Conservation (phyloP, 228 moss, liverwort and hornwort species). For the Sphagnum fallax region DNA sequence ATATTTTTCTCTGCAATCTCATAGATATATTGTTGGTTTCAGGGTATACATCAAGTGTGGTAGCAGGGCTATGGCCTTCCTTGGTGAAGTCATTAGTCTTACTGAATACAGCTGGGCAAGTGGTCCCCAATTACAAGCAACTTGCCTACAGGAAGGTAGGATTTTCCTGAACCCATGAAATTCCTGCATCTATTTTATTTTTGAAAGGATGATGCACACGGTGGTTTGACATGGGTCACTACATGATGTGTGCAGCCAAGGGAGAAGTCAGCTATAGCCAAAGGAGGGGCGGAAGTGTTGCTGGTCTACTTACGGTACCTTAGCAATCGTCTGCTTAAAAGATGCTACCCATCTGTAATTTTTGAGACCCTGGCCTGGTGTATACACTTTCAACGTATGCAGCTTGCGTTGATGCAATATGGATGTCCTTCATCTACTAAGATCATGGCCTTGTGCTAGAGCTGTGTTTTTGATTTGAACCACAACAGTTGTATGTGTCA, state of each 20-base stretch:
- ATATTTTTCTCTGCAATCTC: too few relatives aligned
- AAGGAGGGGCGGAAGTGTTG: slow-evolving; percentile 56
- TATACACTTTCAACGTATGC: too few relatives aligned
- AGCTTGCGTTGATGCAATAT: slow-evolving; percentile 16
- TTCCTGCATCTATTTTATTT: not conserved
- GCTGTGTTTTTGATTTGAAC: too few relatives aligned
- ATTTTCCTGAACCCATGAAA: not conserved
- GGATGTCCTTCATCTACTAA: not conserved
- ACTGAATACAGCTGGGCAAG: slow-evolving; percentile 86
- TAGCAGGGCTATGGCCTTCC: slow-evolving; percentile 88
- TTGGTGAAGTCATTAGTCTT: slow-evolving; percentile 80
- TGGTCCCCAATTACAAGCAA: slow-evolving; percentile 66
- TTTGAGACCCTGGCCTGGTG: not conserved
- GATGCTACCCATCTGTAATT: slow-evolving; percentile 77
- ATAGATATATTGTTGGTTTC: slow-evolving; percentile 4
- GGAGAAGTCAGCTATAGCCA: slow-evolving; percentile 70
- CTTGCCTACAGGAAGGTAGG: slow-evolving; percentile 75
- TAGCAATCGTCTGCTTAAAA: slow-evolving; percentile 76
- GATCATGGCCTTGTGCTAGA: too few relatives aligned
- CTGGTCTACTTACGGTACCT: slow-evolving; percentile 77
- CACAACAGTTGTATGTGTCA: not conserved
- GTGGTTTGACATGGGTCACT: not conserved
- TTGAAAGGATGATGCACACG: not conserved
- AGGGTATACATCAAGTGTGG: slow-evolving; percentile 87
- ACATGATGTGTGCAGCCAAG: slow-evolving; percentile 54